phyloP scores from a whole-genome alignment of 345 rosid genomes.

The Gossypioides kirkii region DNA sequence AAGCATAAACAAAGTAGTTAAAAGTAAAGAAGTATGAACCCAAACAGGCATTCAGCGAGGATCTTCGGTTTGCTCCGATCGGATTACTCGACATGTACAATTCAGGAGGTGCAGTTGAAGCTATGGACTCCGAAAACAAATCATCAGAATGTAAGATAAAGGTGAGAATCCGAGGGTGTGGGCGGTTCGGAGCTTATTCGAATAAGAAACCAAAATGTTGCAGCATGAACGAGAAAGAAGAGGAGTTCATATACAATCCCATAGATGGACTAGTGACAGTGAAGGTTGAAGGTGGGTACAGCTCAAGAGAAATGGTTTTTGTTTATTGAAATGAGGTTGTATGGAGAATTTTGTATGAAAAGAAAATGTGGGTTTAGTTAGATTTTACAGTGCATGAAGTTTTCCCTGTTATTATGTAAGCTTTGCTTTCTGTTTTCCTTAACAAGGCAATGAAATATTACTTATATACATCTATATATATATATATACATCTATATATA shows the following conservation, averaged over 20 bases:
- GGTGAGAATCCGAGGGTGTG: constrained; percentile 37
- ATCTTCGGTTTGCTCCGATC: constrained; percentile 38
- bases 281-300: constrained; percentile 27
- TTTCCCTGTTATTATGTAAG: neutral
- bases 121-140: constrained; percentile 20
- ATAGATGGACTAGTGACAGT: constrained; percentile 43
- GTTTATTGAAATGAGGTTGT: constrained; percentile 22
- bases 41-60: constrained; percentile 29
- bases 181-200: constrained; percentile 49
- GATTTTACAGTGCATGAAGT: neutral
- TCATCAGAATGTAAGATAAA: constrained; percentile 18
- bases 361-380: neutral
- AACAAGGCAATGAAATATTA: neutral
- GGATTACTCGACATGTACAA: constrained; percentile 54
- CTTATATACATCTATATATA: too few relatives aligned
- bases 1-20: too few relatives aligned
- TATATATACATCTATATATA: too few relatives aligned
- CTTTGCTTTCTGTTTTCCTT: neutral
- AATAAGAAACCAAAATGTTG: constrained; percentile 36
- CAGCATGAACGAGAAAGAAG: constrained; percentile 36
- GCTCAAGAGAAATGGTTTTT: constrained; percentile 31
- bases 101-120: constrained; percentile 55
- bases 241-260: constrained; percentile 33
- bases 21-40: neutral
- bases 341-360: neutral